These are phyloP conservation scores for Phellopilus nigrolimitatus DNA, from an alignment of 1,284 basidiomycete species.

Conservation along the genomic window DNA sequence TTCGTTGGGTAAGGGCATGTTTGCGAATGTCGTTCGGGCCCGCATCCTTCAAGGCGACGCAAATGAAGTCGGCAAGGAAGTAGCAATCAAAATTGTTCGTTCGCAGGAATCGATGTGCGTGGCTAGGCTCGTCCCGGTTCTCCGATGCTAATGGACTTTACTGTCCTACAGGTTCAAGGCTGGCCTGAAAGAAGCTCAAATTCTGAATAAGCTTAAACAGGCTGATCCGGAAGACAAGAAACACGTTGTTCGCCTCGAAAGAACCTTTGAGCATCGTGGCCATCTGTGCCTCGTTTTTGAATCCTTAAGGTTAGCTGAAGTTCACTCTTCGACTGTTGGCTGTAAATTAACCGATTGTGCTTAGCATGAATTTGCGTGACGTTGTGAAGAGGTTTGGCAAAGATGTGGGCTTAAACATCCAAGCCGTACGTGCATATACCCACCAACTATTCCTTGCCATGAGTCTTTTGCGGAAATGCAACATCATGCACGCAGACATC, in stretches of 20 bases:
- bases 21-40: conserved; percentile 92
- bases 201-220: conserved; percentile 80
- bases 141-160: background rate
- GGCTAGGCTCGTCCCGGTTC: background rate
- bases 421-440: conserved; percentile 95
- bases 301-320: conserved; percentile 66
- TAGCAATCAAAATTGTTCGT: conserved; percentile 97
- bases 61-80: conserved; percentile 69
- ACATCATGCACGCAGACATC: conserved; percentile 97
- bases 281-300: conserved; percentile 98
- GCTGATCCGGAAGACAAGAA: conserved; percentile 97
- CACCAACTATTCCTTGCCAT: conserved; percentile 93
- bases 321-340: conserved; percentile 2
- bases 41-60: conserved; percentile 73
- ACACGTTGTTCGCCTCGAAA: conserved; percentile 86
- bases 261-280: conserved; percentile 95
- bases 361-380: conserved; percentile 95
- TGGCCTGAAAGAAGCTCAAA: conserved; percentile 88
- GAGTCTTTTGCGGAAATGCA: conserved; percentile 81
- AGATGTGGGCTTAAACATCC: conserved; percentile 93
- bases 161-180: conserved; percentile 76
- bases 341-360: conserved; percentile 15
- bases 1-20: conserved; percentile 96
- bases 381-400: conserved; percentile 99
- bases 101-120: conserved; percentile 96